A percentile compares a stretch with the other conserved stretches of the same genome.
phyloP scores from a whole-genome alignment of 1,284 basidiomycete genomes.

The Cryptococcus neoformans region DNA sequence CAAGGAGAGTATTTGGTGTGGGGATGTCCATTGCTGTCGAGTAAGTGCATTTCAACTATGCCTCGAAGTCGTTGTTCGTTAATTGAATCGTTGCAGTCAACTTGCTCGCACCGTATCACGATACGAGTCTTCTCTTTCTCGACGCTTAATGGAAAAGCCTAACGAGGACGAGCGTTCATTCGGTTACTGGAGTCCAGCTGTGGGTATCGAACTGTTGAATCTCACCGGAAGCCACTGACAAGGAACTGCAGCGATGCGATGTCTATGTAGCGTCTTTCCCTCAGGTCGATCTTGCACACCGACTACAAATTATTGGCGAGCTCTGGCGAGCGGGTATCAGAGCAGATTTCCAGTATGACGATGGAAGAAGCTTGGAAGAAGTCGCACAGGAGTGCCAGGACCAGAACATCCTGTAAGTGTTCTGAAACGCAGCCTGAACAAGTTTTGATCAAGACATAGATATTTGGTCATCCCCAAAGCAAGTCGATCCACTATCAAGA shows the following conservation, averaged over 20 bases:
- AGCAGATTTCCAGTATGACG: conserved; percentile 57
- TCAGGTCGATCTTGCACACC: conserved; percentile 50
- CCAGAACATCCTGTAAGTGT: conserved; percentile 48
- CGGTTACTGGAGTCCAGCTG: conserved; percentile 44
- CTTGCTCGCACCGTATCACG: conserved; percentile 51
- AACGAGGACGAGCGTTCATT: conserved; percentile 53
- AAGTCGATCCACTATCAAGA: conserved; percentile 42
- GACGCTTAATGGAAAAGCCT: conserved; percentile 48
- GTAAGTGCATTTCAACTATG: conserved; percentile 13
- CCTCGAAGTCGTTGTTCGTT: not conserved
- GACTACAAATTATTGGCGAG: conserved; percentile 54
- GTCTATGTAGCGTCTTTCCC: conserved; percentile 55
- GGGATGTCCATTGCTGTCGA: conserved; percentile 56
- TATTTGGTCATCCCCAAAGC: conserved; percentile 46
- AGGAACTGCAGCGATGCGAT: conserved; percentile 53
- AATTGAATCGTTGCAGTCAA: conserved; percentile 27
- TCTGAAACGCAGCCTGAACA: not conserved
- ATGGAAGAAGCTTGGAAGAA: conserved; percentile 41
- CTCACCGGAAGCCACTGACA: not conserved
- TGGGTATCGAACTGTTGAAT: conserved; percentile 11
- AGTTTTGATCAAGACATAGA: conserved; percentile 11
- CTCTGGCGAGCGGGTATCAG: conserved; percentile 56
- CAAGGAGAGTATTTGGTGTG: conserved; percentile 50
- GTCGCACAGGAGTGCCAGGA: conserved; percentile 46
- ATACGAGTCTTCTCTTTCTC: conserved; percentile 47